phyloP scores from a whole-genome alignment of 768 basidiomycete genomes.

The Suillus subluteus region DNA sequence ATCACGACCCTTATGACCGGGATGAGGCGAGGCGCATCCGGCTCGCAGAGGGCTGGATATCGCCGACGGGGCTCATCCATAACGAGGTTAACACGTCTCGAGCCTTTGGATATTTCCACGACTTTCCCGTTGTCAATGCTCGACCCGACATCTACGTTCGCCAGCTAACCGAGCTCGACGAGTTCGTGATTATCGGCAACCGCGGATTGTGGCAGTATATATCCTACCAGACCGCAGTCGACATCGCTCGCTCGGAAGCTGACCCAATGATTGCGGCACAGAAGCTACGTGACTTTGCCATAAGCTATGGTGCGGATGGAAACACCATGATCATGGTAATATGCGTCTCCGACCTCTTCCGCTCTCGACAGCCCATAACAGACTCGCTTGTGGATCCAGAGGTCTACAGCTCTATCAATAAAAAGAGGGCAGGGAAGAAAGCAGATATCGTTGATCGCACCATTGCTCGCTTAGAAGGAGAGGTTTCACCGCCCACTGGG shows the following conservation, averaged over 20 bases:
- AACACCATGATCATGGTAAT: conserved; percentile 99
- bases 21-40: conserved; percentile 87
- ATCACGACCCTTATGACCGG: conserved; percentile 90
- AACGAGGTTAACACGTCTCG: conserved; percentile 92
- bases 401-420: conserved; percentile 28
- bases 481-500: conserved; percentile 84
- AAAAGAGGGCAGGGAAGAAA: conserved; percentile 44
- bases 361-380: conserved; percentile 44
- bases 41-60: conserved; percentile 92
- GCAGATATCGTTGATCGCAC: conserved; percentile 57
- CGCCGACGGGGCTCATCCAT: conserved; percentile 87
- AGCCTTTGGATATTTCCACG: conserved; percentile 90
- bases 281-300: conserved; percentile 94
- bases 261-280: conserved; percentile 93
- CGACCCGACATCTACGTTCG: conserved; percentile 76
- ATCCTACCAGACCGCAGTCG: conserved; percentile 93
- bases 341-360: conserved; percentile 77
- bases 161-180: conserved; percentile 80
- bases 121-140: conserved; percentile 89
- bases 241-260: conserved; percentile 80
- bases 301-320: conserved; percentile 93
- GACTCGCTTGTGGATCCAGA: conserved; percentile 43
- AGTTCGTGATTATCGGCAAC: conserved; percentile 96
- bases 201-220: conserved; percentile 93
- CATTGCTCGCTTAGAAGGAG: conserved; percentile 68